Evolutionary conservation across 2,329 filamentous ascomycete genomes (phyloP).

Genomic region (Chalaropsis ovoidea): DNA sequence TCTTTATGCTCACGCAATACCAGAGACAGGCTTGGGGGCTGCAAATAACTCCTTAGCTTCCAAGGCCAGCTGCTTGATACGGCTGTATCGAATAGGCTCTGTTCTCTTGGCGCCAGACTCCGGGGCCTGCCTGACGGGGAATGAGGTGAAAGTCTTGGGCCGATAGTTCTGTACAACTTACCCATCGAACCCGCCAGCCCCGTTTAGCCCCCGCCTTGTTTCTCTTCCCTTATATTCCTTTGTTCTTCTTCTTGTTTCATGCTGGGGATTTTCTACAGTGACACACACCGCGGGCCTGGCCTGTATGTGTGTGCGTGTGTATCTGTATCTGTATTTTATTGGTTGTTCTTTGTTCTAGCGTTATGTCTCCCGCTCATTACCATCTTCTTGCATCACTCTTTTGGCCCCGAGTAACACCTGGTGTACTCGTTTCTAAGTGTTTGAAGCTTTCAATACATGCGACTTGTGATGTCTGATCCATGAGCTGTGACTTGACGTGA

Average conservation of each 20-base stretch:
- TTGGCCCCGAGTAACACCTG: neutral
- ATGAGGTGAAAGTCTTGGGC: neutral
- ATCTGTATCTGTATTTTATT: slow-evolving; percentile 9
- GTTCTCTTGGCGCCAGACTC: neutral
- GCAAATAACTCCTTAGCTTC: neutral
- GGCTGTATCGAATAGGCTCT: neutral
- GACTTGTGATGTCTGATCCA: no score
- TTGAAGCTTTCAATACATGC: no score
- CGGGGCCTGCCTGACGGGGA: no score
- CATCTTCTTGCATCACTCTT: slow-evolving; percentile 12
- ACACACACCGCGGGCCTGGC: neutral
- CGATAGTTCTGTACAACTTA: neutral
- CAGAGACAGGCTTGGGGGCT: neutral
- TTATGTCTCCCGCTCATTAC: neutral
- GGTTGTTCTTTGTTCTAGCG: neutral
- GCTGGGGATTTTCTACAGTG: neutral
- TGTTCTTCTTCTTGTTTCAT: no score
- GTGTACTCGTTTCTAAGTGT: neutral
- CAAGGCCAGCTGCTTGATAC: neutral
- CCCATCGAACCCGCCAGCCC: no score
- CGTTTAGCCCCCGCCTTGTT: no score
- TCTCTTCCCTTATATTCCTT: no score
- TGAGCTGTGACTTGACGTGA: no score
- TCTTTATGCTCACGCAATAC: slow-evolving; percentile 7
- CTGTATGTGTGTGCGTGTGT: neutral